A percentile compares a stretch with the other conserved stretches of the same genome.
Conservation (phyloP, 768 basidiomycete species). For the Kwoniella mangroviensis region DNA sequence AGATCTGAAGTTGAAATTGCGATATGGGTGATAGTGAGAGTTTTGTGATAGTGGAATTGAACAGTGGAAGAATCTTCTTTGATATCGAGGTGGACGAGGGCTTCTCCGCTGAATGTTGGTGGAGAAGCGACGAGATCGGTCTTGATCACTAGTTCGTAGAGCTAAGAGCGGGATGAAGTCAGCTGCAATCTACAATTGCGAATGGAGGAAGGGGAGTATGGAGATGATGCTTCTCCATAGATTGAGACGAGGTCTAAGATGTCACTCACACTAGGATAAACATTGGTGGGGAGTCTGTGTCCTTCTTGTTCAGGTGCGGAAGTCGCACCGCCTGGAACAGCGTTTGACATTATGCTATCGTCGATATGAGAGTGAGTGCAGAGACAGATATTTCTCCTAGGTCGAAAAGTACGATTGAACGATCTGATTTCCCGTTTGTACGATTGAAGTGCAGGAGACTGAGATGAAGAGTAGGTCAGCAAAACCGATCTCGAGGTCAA, state of each 20-base stretch:
- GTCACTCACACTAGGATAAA: constrained; percentile 32
- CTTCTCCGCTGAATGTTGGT: constrained; percentile 68
- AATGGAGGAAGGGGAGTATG: too few relatives aligned
- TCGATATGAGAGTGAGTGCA: constrained; percentile 19
- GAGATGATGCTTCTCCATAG: too few relatives aligned
- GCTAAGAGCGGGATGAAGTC: constrained; percentile 28
- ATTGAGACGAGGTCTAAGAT: too few relatives aligned
- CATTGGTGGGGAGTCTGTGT: constrained; percentile 28
- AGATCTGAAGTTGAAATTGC: constrained; percentile 43
- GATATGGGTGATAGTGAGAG: constrained; percentile 71
- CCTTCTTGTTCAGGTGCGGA: constrained; percentile 14
- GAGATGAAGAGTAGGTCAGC: not conserved
- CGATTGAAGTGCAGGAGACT: not conserved
- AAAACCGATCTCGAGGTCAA: too few relatives aligned
- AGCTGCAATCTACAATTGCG: too few relatives aligned
- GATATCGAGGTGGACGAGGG: constrained; percentile 39
- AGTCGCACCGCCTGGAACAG: constrained; percentile 19
- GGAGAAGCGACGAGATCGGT: constrained; percentile 73
- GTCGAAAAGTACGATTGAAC: not conserved
- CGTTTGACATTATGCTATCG: constrained; percentile 17
- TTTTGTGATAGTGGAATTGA: constrained; percentile 78
- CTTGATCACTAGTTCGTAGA: constrained; percentile 59
- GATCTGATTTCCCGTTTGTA: not conserved
- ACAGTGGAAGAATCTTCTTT: constrained; percentile 33
- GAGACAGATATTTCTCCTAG: constrained; percentile 14